Evolutionary conservation across 108 stramenopile genomes (phyloP).

Genomic region (Skeletonema menzelii): DNA sequence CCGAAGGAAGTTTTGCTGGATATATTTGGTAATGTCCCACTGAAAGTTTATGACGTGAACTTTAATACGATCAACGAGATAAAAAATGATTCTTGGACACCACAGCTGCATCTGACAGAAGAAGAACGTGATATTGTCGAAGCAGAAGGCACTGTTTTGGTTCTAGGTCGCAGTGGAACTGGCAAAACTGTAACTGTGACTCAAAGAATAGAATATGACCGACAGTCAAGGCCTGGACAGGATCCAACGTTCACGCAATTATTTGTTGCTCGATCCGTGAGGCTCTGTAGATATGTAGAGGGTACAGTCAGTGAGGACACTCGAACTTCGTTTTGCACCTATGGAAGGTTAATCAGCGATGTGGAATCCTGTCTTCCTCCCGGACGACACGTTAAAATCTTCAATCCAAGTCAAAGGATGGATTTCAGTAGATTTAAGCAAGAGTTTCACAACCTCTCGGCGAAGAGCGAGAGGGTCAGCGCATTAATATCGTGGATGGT

Average conservation of each 20-base stretch:
- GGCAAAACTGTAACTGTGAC: conserved; percentile 60
- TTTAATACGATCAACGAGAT: conserved; percentile 28
- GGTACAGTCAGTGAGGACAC: conserved; percentile 7
- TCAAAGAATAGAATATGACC: conserved; percentile 57
- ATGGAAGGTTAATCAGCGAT: background rate
- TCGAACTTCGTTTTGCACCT: background rate
- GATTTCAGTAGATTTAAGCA: background rate
- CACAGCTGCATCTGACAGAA: conserved; percentile 47
- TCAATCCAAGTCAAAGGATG: conserved; percentile 5
- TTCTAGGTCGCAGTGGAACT: conserved; percentile 55
- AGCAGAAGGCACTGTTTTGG: conserved; percentile 47
- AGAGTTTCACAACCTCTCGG: background rate
- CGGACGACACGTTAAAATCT: background rate
- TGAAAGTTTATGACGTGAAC: conserved; percentile 50
- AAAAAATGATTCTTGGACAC: conserved; percentile 33
- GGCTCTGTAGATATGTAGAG: conserved; percentile 46
- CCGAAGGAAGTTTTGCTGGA: conserved; percentile 28
- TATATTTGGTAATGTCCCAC: conserved; percentile 46
- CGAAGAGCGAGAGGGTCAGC: conserved; percentile 24
- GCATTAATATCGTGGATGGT: conserved; percentile 50
- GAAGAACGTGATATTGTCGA: conserved; percentile 55
- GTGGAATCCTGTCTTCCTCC: background rate
- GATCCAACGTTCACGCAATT: conserved; percentile 34
- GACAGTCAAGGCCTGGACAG: conserved; percentile 13
- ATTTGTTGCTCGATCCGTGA: conserved; percentile 52